These are phyloP conservation scores for Amoebophrya sp. DNA, from an alignment of 169 alveolate genomes.

Conservation along the genomic window DNA sequence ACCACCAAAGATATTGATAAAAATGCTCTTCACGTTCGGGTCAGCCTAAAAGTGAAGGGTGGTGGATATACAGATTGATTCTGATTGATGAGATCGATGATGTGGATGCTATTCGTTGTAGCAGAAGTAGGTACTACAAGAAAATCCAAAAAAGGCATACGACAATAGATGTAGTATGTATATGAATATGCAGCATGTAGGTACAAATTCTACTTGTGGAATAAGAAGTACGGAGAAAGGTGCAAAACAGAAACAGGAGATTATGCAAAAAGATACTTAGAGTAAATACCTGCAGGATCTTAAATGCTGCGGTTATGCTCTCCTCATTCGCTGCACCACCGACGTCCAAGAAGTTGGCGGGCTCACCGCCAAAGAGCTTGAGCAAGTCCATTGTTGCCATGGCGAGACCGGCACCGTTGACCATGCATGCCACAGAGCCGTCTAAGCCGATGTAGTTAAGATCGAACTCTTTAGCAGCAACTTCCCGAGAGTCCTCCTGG, in stretches of 20 bases:
- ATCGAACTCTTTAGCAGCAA: constrained; percentile 75
- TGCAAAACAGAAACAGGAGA: no score
- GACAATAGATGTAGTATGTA: no score
- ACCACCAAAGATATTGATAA: constrained; percentile 93
- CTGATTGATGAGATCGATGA: background rate
- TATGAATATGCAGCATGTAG: no score
- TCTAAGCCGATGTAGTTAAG: constrained; percentile 86
- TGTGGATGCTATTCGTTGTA: background rate
- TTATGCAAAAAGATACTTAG: background rate
- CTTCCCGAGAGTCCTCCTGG: constrained; percentile 70
- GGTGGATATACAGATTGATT: no score
- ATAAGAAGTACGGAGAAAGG: no score
- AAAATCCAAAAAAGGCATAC: no score
- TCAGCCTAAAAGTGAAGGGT: no score
- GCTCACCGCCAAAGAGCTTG: constrained; percentile 47
- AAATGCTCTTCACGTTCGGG: constrained; percentile 75
- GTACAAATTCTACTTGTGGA: no score
- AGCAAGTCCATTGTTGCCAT: constrained; percentile 90
- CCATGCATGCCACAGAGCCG: constrained; percentile 87
- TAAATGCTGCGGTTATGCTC: constrained; percentile 81
- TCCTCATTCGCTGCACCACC: constrained; percentile 87
- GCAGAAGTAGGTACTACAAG: background rate
- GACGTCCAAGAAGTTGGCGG: constrained; percentile 94
- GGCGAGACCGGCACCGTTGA: constrained; percentile 98
- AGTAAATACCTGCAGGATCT: constrained; percentile 57